Base-by-base conservation (phyloP, 768 basidiomycete genomes). In the Fomitopsis pulvina region DNA sequence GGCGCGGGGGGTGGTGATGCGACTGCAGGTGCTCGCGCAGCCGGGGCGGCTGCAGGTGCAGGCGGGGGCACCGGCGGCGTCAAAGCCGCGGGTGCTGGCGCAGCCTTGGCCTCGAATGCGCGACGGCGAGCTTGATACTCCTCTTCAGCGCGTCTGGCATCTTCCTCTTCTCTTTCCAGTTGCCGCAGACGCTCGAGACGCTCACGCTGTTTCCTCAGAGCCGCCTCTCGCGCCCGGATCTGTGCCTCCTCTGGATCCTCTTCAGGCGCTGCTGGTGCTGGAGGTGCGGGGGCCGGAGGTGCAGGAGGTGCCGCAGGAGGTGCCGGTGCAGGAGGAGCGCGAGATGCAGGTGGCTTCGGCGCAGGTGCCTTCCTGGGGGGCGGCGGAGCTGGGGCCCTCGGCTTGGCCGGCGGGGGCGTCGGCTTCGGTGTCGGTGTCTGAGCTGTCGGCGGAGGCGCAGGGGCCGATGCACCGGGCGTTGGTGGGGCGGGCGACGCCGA, bases 221-320 rank as follows among this genome's bases (percentile, higher is more conserved):
- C 78, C 52, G 78, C 86, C 63, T 92, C 87, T 11, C 85, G 78
- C 11, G 74, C 79, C 47, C 75, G 76, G 9, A 96, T 62, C 14
- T 69, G 74, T 39, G 76, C 80, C 53, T 96, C 94, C 63, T 92
- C 91, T 0, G 81, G 81, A 56, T 95, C 92, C 39, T 83, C 74
- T 50, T 75, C 68, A 2, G 76, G 77, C 20, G 51, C 70, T 4
- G 63, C 61, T 7, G 71, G 66, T 0, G 59, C 55, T 2, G 74
- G 67, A 0, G 74, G 70, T 2, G 72, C 65, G 25, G 71, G 68
- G 18, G 70, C 56, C 16, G 68, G 61, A 12, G 68, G 52, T 14
- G 68, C 65, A 8, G 70, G 69, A 3, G 71, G 64, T n/a, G 68
- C 65, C 41, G 68, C 52, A 44, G 63, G 57, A 37, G 61, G 55